Evolutionary conservation across 768 basidiomycete genomes (phyloP), one percentile per base, ranked within the genome.

Genomic region (Cystobasidium tubakii): DNA sequence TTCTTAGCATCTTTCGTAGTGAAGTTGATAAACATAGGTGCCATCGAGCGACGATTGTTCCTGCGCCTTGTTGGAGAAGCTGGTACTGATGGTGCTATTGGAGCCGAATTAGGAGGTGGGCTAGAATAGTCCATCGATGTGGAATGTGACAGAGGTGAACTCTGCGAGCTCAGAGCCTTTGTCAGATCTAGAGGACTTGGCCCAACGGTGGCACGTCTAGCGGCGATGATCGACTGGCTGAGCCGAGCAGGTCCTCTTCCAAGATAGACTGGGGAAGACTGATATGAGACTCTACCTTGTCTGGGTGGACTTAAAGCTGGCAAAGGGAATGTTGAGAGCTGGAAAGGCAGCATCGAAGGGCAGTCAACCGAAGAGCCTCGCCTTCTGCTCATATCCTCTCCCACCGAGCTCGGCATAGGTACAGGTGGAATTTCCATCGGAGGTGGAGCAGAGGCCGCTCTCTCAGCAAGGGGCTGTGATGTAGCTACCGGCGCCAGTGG

Each of bases 1-100:
- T 78, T 77, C 46, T 77, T 77, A 69, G 74, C 66, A 34, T 75
- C 74, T 50, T 67, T 67, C 9, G 44, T 44, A 13, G 74, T 75
- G 46, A 75, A 75, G 43, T 75, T 75, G 74, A 75, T 63, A 44
- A 75, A 75, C 69, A 71, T 57, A 23, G 69, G 69, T 4, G 69
- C 69, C 33, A 43, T 25, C n/a, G 57, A 60, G 13, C 57, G 25
- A 7, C 57, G 57, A 31, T 34, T 34, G 25, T 23, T 23, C 13
- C 25, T 60, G 4, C 57, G 57, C 27, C 21, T 60, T 25, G 33
- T 60, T 6, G 57, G 57, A 12, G 57, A 34, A 4, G 27, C 15
- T 27, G 57, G 57, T 17, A 21, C 57, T 25, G 57, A 29, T 6
- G 33, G 7, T 29, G 27, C 13, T 34, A 60, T 13, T 9, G 42